These are phyloP conservation scores for Yamadazyma atlantica DNA, from an alignment of 1,139 yeast genomes.

Conservation along the genomic window DNA sequence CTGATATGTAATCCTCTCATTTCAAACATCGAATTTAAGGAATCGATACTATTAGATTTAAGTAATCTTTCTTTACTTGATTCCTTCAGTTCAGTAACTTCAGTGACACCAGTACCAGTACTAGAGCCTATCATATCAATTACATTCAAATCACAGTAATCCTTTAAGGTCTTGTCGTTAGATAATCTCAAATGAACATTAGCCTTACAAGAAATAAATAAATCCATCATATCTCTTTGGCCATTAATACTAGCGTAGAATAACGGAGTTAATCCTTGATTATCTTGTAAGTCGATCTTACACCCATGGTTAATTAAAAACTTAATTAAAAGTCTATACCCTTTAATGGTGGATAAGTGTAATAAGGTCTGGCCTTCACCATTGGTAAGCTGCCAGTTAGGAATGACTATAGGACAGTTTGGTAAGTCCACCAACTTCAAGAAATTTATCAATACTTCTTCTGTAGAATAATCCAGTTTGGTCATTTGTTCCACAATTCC, in stretches of 20 bases:
- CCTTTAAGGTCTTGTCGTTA: slow-evolving; percentile 54
- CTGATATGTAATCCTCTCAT: slow-evolving; percentile 44
- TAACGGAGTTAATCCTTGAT: slow-evolving; percentile 81
- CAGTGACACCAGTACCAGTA: slow-evolving; percentile 2
- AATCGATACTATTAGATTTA: slow-evolving; percentile 24
- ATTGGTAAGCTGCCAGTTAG: slow-evolving; percentile 82
- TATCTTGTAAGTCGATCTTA: slow-evolving; percentile 70
- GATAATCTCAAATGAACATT: slow-evolving; percentile 56
- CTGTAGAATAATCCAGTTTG: slow-evolving; percentile 48
- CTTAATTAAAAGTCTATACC: slow-evolving; percentile 60
- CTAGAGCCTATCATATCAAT: slow-evolving; percentile 46
- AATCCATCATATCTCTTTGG: slow-evolving; percentile 56
- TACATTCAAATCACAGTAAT: slow-evolving; percentile 65
- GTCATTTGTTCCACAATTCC: slow-evolving; percentile 51
- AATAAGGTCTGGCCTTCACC: slow-evolving; percentile 82
- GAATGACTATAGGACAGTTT: slow-evolving; percentile 59
- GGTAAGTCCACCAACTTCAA: slow-evolving; percentile 62
- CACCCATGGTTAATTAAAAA: slow-evolving; percentile 79
- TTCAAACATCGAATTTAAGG: slow-evolving; percentile 40
- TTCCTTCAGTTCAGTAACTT: too few relatives aligned
- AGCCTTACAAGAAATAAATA: slow-evolving; percentile 64
- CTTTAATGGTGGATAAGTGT: slow-evolving; percentile 78
- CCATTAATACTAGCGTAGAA: slow-evolving; percentile 84
- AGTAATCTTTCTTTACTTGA: slow-evolving; percentile 3
- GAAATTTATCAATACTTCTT: slow-evolving; percentile 61